Percentiles rank a stretch among this genome's conserved stretches.
Conservation (phyloP, 257 asterid species). For the Sherardia arvensis region DNA sequence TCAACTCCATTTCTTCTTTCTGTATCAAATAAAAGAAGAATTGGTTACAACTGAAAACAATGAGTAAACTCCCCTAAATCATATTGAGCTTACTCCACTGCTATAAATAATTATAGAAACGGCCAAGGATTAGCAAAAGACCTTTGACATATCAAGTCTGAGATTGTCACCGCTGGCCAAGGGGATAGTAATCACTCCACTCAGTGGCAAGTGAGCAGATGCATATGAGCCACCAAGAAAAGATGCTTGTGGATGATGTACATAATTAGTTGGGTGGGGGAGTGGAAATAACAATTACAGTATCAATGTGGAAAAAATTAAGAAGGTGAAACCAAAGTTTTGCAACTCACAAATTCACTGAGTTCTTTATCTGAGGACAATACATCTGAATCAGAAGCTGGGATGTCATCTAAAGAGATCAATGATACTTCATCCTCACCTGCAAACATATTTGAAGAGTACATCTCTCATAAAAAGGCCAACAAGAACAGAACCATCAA, state of each 20-base stretch:
- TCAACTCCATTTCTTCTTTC: slow-evolving; percentile 65
- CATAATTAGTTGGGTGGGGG: slow-evolving; percentile 15
- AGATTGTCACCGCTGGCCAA: slow-evolving; percentile 44
- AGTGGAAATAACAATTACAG: not conserved
- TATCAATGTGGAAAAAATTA: not conserved
- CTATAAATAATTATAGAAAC: not conserved
- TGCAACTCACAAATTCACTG: slow-evolving; percentile 55
- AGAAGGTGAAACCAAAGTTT: not conserved
- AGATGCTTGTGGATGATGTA: slow-evolving; percentile 47
- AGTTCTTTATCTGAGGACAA: slow-evolving; percentile 68
- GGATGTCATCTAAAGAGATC: slow-evolving; percentile 47
- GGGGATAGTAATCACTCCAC: slow-evolving; percentile 63
- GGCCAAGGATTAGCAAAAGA: slow-evolving; percentile 12
- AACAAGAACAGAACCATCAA: slow-evolving; percentile 8
- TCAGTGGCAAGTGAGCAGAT: slow-evolving; percentile 41
- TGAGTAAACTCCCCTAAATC: not conserved
- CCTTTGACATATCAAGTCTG: slow-evolving; percentile 80
- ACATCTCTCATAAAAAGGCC: slow-evolving; percentile 7
- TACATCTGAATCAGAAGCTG: slow-evolving; percentile 24
- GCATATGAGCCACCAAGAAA: slow-evolving; percentile 84
- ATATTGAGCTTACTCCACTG: not conserved
- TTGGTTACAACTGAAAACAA: not conserved
- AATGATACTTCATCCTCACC: slow-evolving; percentile 58
- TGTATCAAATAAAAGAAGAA: slow-evolving; percentile 26
- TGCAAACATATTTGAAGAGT: slow-evolving; percentile 22